A percentile compares a stretch with the other conserved stretches of the same genome.
Evolutionary conservation across 140 eudicot genomes (phyloP).

Genomic region (Bidens hawaiensis): DNA sequence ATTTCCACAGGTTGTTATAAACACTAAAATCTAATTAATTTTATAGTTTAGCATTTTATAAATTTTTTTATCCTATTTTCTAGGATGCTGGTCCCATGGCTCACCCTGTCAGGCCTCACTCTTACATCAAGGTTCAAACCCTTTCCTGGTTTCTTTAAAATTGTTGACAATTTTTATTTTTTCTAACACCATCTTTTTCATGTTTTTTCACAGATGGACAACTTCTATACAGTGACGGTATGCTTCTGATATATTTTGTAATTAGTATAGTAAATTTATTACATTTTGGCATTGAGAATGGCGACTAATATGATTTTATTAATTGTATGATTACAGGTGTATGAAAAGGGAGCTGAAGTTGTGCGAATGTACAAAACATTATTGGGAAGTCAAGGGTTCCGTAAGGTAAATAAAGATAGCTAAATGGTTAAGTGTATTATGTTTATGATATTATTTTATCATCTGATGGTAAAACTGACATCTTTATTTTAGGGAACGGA

Average conservation of each 20-base stretch:
- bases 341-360: slow-evolving; percentile 98
- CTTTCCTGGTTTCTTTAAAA: neutral
- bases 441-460: neutral
- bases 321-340: slow-evolving; percentile 50
- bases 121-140: slow-evolving; percentile 76
- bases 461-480: neutral
- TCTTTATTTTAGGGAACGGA: slow-evolving; percentile 72
- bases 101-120: slow-evolving; percentile 98
- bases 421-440: neutral
- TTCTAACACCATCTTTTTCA: neutral
- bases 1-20: slow-evolving; percentile 64
- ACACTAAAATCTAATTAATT: neutral
- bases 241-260: neutral
- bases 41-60: neutral
- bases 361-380: slow-evolving; percentile 98
- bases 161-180: neutral
- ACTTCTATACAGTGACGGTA: slow-evolving; percentile 97
- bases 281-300: neutral
- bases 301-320: neutral
- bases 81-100: slow-evolving; percentile 99
- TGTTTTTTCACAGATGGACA: slow-evolving; percentile 75
- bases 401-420: slow-evolving; percentile 51
- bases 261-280: neutral
- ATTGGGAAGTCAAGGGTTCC: slow-evolving; percentile 76
- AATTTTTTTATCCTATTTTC: slow-evolving; percentile 21